phyloP scores from a whole-genome alignment of 768 basidiomycete genomes.

The Psilocybe cyanescens region DNA sequence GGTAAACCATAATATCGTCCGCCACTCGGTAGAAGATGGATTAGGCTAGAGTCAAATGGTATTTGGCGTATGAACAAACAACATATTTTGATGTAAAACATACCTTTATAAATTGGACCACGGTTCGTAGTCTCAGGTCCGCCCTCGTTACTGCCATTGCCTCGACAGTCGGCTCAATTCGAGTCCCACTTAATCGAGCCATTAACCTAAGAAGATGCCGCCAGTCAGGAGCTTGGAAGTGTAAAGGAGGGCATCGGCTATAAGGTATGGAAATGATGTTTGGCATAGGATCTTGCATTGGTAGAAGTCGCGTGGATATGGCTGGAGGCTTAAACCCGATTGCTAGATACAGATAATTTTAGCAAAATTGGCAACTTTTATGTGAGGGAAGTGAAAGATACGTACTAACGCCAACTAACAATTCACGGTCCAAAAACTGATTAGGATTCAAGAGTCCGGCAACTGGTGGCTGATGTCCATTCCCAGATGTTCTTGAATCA shows the following conservation, averaged over 20 bases:
- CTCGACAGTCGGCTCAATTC: conserved; percentile 72
- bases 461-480: conserved; percentile 5
- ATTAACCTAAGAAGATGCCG: conserved; percentile 73
- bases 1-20: conserved; percentile 76
- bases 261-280: conserved; percentile 77
- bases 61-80: background rate
- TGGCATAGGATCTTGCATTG: conserved; percentile 62
- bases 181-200: conserved; percentile 71
- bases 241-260: conserved; percentile 67
- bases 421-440: conserved; percentile 61
- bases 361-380: background rate
- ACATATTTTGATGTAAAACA: conserved; percentile 16
- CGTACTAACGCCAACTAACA: conserved; percentile 68
- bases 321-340: conserved; percentile 67
- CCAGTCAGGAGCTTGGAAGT: conserved; percentile 79
- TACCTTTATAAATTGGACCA: conserved; percentile 82
- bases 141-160: conserved; percentile 60
- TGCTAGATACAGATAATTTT: conserved; percentile 42
- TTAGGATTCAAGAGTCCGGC: conserved; percentile 38
- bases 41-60: conserved; percentile 51
- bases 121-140: conserved; percentile 66
- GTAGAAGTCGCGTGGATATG: conserved; percentile 48
- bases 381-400: conserved; percentile 22
- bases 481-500: background rate
- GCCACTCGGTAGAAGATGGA: conserved; percentile 64